A percentile compares a stretch with the other conserved stretches of the same genome.
Evolutionary conservation across 352 stramenopile genomes (phyloP).

Genomic region (Phytophthora capsici): DNA sequence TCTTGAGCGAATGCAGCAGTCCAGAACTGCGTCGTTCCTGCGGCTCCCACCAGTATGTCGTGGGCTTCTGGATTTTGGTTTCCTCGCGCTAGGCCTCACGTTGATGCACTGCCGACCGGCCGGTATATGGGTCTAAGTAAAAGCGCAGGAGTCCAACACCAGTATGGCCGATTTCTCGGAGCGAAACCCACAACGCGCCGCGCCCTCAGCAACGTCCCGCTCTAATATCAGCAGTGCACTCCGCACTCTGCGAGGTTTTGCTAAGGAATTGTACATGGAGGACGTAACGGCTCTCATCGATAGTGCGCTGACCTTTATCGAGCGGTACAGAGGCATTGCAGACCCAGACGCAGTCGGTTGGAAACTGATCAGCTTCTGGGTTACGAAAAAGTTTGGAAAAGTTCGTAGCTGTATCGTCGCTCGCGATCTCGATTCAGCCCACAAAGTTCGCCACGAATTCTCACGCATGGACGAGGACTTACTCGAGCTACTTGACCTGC

Average conservation of each 20-base stretch:
- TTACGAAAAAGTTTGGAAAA: slow-evolving; percentile 13
- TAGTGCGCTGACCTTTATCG: not conserved
- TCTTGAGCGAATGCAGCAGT: slow-evolving; percentile 3
- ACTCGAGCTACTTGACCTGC: slow-evolving; percentile 1
- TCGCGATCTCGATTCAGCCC: not conserved
- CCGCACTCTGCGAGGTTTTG: not conserved
- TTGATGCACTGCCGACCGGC: not conserved
- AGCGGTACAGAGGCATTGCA: not conserved
- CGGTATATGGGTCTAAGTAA: not conserved
- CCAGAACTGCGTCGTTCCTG: not conserved
- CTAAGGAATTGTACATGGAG: not conserved
- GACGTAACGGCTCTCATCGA: not conserved
- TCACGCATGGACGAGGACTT: slow-evolving; percentile 8
- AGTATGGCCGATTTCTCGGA: slow-evolving; percentile 3
- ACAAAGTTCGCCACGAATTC: slow-evolving; percentile 3
- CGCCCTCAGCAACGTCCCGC: not conserved
- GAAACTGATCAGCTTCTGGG: slow-evolving; percentile 16
- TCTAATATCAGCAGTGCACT: not conserved
- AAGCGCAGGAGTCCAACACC: not conserved
- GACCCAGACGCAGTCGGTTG: not conserved
- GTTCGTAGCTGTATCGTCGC: slow-evolving; percentile 3
- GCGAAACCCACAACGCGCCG: not conserved
- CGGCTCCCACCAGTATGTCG: slow-evolving; percentile 1
- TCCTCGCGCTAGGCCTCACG: not conserved
- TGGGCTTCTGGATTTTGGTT: not conserved